These are phyloP conservation scores for Colletotrichum lupini DNA, from an alignment of 2,329 filamentous ascomycete species.

Conservation along the genomic window DNA sequence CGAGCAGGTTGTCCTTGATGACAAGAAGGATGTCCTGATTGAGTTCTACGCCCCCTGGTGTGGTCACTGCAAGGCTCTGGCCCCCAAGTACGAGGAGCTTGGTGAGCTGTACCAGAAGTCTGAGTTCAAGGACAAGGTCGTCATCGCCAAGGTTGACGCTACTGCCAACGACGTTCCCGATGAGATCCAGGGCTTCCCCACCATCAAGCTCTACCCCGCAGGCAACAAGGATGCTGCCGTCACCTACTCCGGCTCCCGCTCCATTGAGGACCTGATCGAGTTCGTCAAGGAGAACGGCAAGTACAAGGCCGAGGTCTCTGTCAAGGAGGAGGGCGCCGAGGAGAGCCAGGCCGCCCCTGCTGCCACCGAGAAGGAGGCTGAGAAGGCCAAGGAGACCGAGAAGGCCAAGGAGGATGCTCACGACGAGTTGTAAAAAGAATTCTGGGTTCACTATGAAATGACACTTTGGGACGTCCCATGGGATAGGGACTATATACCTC, in stretches of 20 bases:
- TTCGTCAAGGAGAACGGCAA: conserved; percentile 98
- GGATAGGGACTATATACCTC: conserved; percentile 39
- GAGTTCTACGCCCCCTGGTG: conserved; percentile 99
- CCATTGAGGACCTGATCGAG: conserved; percentile 88
- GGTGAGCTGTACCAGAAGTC: conserved; percentile 80
- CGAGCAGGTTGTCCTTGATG: conserved; percentile 89
- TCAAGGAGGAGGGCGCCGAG: conserved; percentile 64
- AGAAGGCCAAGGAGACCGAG: conserved; percentile 58
- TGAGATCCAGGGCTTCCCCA: conserved; percentile 97
- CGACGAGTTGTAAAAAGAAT: conserved; percentile 79
- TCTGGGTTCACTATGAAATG: conserved; percentile 33
- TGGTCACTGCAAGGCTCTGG: conserved; percentile 98
- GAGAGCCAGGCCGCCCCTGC: conserved; percentile 63
- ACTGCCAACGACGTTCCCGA: conserved; percentile 97
- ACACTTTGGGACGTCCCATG: conserved; percentile 31
- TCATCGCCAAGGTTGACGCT: conserved; percentile 97
- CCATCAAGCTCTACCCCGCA: conserved; percentile 97
- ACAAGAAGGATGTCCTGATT: conserved; percentile 95
- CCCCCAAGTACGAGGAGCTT: conserved; percentile 96
- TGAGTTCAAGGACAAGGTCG: conserved; percentile 84
- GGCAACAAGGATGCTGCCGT: conserved; percentile 86
- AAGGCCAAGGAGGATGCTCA: conserved; percentile 62
- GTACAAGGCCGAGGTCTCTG: conserved; percentile 78
- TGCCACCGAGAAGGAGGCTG: conserved; percentile 60
- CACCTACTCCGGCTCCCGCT: conserved; percentile 88